Percentiles rank a stretch among this genome's conserved stretches.
Evolutionary conservation across 169 alveolate species (phyloP).

Genomic region (Pseudocohnilembus persalinus): DNA sequence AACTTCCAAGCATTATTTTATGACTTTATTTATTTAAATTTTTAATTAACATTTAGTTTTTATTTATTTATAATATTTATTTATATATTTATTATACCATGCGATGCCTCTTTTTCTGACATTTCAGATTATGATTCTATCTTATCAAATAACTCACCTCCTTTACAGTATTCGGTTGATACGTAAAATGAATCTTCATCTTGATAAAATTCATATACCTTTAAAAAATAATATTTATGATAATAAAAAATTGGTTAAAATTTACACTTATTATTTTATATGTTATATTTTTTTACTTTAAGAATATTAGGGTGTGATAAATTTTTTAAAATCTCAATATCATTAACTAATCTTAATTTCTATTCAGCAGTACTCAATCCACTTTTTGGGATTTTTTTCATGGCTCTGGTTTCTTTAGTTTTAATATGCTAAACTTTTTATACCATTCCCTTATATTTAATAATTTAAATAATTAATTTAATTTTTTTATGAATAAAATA

Average conservation of each 20-base stretch:
- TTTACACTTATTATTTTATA: too few species aligned
- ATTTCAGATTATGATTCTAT: conserved; percentile 44
- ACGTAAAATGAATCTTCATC: conserved; percentile 6
- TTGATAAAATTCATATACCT: conserved; percentile 21
- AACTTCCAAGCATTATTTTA: not conserved
- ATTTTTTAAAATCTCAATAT: not conserved
- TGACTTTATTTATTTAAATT: not conserved
- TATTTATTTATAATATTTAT: too few species aligned
- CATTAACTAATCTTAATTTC: not conserved
- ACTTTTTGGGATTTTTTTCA: not conserved
- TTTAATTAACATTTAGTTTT: too few species aligned
- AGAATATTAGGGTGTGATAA: not conserved
- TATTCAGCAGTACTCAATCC: not conserved
- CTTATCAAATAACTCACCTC: conserved; percentile 73
- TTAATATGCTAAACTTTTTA: not conserved
- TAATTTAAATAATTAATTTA: too few species aligned
- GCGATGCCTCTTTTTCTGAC: conserved; percentile 74
- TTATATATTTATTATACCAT: not conserved
- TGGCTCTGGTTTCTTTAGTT: not conserved
- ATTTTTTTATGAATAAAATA: too few species aligned
- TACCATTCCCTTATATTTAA: not conserved
- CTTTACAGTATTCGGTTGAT: conserved; percentile 53
- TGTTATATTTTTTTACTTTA: not conserved
- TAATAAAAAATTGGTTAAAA: not conserved
- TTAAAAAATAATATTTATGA: too few species aligned